These are phyloP conservation scores for Phytophthora pistaciae DNA, from an alignment of 352 stramenopile species.

Conservation along the genomic window DNA sequence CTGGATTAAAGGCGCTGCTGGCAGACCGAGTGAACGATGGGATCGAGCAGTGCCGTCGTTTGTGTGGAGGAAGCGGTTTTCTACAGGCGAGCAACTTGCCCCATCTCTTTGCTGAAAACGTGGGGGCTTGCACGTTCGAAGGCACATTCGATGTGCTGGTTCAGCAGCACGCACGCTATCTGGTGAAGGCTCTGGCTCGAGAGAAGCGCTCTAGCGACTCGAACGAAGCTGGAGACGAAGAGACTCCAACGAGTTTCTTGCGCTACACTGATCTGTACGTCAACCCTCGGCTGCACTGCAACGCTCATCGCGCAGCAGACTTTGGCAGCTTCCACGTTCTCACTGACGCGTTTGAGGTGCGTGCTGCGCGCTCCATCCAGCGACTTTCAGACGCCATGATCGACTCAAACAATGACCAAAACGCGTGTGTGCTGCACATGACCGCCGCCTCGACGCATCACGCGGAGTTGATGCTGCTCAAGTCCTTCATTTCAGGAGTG, in stretches of 20 bases:
- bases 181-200: conserved; percentile 41
- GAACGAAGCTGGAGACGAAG: conserved; percentile 2
- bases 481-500: conserved; percentile 49
- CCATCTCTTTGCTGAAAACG: conserved; percentile 48
- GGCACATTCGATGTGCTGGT: conserved; percentile 69
- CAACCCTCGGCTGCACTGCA: conserved; percentile 44
- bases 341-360: conserved; percentile 50
- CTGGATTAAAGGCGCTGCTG: conserved; percentile 32
- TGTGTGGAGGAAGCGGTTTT: conserved; percentile 28
- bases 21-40: conserved; percentile 34
- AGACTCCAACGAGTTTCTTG: conserved; percentile 45
- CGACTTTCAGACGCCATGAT: conserved; percentile 42
- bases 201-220: conserved; percentile 27
- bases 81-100: conserved; percentile 32
- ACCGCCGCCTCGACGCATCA: conserved; percentile 55
- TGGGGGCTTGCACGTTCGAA: conserved; percentile 59
- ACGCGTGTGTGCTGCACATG: conserved; percentile 61
- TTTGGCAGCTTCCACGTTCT: conserved; percentile 51
- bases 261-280: conserved; percentile 37
- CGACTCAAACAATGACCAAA: conserved; percentile 44
- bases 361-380: conserved; percentile 43
- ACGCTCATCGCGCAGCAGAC: conserved; percentile 39
- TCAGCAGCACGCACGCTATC: conserved; percentile 57
- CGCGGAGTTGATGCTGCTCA: conserved; percentile 53
- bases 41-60: conserved; percentile 34